These are phyloP conservation scores for Prunus yedoensis DNA, from an alignment of 331 rosid species.

Conservation along the genomic window DNA sequence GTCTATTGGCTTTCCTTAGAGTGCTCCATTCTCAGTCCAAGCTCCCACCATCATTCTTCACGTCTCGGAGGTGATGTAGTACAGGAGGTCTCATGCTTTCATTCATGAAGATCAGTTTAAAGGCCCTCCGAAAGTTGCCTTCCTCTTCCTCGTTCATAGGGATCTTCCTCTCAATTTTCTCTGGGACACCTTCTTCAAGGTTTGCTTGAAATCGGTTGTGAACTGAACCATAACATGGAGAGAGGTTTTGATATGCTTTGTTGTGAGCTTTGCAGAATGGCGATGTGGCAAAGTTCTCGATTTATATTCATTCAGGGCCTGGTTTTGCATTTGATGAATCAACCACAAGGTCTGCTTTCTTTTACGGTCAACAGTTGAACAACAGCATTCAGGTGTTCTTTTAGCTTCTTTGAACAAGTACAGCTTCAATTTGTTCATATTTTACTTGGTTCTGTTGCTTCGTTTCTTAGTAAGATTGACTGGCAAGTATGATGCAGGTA, in stretches of 20 bases:
- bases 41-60: conserved; percentile 20
- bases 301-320: conserved; percentile 78
- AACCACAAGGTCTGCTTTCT: conserved; percentile 67
- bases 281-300: conserved; percentile 61
- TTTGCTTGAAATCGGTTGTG: conserved; percentile 5
- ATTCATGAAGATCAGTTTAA: conserved; percentile 11
- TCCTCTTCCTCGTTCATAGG: conserved; percentile 69
- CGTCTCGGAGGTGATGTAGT: conserved; percentile 17
- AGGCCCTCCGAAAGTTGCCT: conserved; percentile 83
- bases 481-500: conserved; percentile 31
- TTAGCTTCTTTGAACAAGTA: neutral
- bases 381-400: conserved; percentile 70
- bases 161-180: conserved; percentile 87
- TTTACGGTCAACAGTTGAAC: conserved; percentile 64
- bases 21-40: conserved; percentile 39
- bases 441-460: neutral
- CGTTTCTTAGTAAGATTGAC: neutral
- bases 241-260: neutral
- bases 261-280: conserved; percentile 48
- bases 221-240: neutral
- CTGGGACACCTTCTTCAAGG: conserved; percentile 89
- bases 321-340: conserved; percentile 75
- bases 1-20: conserved; percentile 51
- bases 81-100: conserved; percentile 28
- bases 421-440: neutral